phyloP scores from a whole-genome alignment of 176 grass and related monocot species.

The Eremochloa ophiuroides region DNA sequence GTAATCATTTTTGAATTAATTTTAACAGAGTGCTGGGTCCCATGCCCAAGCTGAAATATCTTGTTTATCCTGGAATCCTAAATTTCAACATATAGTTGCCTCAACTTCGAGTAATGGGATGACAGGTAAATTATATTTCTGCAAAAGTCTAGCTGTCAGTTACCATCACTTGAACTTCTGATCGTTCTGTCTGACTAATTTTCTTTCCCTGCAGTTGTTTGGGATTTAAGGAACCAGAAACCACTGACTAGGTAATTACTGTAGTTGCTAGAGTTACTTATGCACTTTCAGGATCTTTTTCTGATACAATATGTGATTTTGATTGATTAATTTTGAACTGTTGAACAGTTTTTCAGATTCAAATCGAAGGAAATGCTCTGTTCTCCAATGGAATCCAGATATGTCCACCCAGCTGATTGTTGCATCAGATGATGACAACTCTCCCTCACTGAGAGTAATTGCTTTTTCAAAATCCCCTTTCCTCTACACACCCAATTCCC shows the following conservation, averaged over 20 bases:
- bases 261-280: not conserved
- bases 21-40: conserved; percentile 77
- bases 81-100: conserved; percentile 91
- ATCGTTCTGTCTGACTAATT: conserved; percentile 25
- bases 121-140: conserved; percentile 46
- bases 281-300: conserved; percentile 8
- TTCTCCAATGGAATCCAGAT: conserved; percentile 98
- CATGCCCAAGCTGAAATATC: conserved; percentile 85
- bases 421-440: conserved; percentile 94
- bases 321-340: conserved; percentile 4
- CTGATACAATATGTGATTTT: not conserved
- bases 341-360: conserved; percentile 88
- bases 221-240: conserved; percentile 93
- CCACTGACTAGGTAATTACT: conserved; percentile 75
- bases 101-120: conserved; percentile 91
- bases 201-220: conserved; percentile 67
- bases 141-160: not conserved
- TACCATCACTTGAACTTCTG: not conserved
- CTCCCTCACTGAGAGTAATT: conserved; percentile 90
- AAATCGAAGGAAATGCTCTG: conserved; percentile 82
- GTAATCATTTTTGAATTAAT: conserved; percentile 14
- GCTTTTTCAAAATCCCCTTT: not conserved
- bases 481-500: not conserved
- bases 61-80: conserved; percentile 93
- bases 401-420: conserved; percentile 90